phyloP scores from a whole-genome alignment of 345 rosid genomes.

The Lumnitzera racemosa region DNA sequence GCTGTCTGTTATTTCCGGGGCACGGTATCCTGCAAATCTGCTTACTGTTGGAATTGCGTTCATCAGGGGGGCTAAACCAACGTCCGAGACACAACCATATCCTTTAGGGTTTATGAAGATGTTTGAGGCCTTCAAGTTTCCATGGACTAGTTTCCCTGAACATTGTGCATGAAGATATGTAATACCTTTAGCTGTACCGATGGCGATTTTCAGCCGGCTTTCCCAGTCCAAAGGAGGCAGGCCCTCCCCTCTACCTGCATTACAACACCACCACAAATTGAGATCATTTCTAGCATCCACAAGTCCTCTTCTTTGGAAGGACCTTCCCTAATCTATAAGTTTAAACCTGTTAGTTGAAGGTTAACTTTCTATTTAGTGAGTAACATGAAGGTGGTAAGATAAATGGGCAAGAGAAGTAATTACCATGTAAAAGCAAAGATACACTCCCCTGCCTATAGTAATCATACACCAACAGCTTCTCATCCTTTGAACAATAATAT shows the following conservation, averaged over 20 bases:
- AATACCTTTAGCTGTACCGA: conserved; percentile 85
- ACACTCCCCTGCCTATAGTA: conserved; percentile 61
- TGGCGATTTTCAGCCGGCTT: conserved; percentile 60
- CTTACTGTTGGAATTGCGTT: conserved; percentile 41
- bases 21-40: conserved; percentile 75
- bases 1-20: conserved; percentile 84
- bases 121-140: conserved; percentile 85
- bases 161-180: conserved; percentile 55
- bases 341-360: not conserved
- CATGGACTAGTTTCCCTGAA: conserved; percentile 65
- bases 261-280: too few species aligned
- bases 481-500: conserved; percentile 85
- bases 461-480: conserved; percentile 89
- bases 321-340: too few species aligned
- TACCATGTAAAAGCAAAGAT: conserved; percentile 76
- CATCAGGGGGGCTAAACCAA: conserved; percentile 67
- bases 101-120: conserved; percentile 57
- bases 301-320: too few species aligned
- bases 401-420: not conserved
- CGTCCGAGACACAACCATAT: conserved; percentile 63
- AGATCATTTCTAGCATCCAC: too few species aligned
- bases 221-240: conserved; percentile 68
- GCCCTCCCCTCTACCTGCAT: conserved; percentile 60
- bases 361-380: too few species aligned
- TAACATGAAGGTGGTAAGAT: too few species aligned